A percentile compares a stretch with the other conserved stretches of the same genome.
Evolutionary conservation across 2,329 filamentous ascomycete genomes (phyloP).

Genomic region (Fusarium paranaense): DNA sequence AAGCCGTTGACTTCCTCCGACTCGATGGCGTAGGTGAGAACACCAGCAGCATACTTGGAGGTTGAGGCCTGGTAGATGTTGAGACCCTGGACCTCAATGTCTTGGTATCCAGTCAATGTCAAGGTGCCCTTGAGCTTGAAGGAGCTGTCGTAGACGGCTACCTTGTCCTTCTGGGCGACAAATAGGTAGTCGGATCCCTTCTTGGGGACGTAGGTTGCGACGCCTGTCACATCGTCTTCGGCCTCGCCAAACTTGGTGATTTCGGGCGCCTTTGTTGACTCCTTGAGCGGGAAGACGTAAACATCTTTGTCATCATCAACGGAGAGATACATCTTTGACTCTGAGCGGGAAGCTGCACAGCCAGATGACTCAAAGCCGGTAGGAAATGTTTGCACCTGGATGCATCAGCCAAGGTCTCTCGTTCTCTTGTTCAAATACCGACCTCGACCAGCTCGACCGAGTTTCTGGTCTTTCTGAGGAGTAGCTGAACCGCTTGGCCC

Average conservation of each 20-base stretch:
- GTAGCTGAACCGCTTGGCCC: constrained; percentile 51
- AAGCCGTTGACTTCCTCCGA: constrained; percentile 54
- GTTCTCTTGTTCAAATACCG: neutral
- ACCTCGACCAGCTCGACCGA: constrained; percentile 54
- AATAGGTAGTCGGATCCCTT: constrained; percentile 56
- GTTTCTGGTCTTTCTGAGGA: constrained; percentile 47
- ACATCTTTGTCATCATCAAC: constrained; percentile 52
- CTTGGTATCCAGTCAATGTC: constrained; percentile 52
- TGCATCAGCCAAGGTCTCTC: neutral
- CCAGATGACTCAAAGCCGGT: constrained; percentile 56
- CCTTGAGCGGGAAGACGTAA: constrained; percentile 53
- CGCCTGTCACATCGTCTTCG: constrained; percentile 53
- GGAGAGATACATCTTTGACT: constrained; percentile 54
- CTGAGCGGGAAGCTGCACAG: constrained; percentile 54
- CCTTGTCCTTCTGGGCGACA: constrained; percentile 51
- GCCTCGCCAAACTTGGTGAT: constrained; percentile 52
- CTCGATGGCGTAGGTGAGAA: constrained; percentile 55
- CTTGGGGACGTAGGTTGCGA: constrained; percentile 54
- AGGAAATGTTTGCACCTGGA: constrained; percentile 56
- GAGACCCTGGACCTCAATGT: constrained; percentile 57
- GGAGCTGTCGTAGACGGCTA: constrained; percentile 53
- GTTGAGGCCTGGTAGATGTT: constrained; percentile 54
- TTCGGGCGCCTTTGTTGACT: constrained; percentile 52
- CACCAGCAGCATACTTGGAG: constrained; percentile 51
- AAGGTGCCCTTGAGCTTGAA: constrained; percentile 53